Percentiles rank a stretch among this genome's conserved stretches.
Conservation (phyloP, 2,329 filamentous ascomycete species). For the Talaromyces sp. region DNA sequence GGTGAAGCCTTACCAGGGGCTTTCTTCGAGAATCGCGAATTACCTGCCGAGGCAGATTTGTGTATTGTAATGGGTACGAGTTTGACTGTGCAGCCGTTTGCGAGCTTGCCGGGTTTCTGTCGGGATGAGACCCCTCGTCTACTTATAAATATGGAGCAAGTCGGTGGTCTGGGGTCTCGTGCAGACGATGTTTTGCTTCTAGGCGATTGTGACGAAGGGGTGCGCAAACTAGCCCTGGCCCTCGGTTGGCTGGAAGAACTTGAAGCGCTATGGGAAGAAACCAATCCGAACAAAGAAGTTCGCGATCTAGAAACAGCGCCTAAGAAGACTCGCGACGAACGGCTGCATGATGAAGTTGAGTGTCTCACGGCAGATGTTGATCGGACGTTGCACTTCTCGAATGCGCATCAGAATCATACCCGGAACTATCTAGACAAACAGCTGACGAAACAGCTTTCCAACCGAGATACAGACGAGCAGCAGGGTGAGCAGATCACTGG, state of each 20-base stretch:
- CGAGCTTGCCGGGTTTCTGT: constrained; percentile 67
- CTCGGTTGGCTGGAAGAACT: constrained; percentile 85
- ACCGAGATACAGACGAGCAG: background rate
- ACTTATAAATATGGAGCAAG: constrained; percentile 80
- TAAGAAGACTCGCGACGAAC: constrained; percentile 52
- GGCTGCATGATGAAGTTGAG: constrained; percentile 55
- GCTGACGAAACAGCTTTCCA: background rate
- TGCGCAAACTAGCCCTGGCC: constrained; percentile 71
- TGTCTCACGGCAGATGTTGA: constrained; percentile 58
- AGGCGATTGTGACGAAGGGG: constrained; percentile 77
- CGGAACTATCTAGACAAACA: constrained; percentile 29
- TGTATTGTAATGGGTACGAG: constrained; percentile 87
- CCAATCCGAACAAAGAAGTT: constrained; percentile 61
- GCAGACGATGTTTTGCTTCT: constrained; percentile 81
- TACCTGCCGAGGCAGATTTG: constrained; percentile 65
- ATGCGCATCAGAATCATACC: constrained; percentile 43
- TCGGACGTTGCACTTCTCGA: constrained; percentile 49
- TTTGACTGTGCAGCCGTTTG: constrained; percentile 83
- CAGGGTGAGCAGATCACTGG: background rate
- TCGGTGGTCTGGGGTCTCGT: constrained; percentile 72
- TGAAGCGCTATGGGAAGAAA: constrained; percentile 66
- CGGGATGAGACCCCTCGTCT: constrained; percentile 65
- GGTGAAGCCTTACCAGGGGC: constrained; percentile 66
- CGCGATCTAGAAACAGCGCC: constrained; percentile 38
- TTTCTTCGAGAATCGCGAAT: constrained; percentile 59